Evolutionary conservation across 2,329 filamentous ascomycete genomes (phyloP).

Genomic region (Diaporthe capsici): DNA sequence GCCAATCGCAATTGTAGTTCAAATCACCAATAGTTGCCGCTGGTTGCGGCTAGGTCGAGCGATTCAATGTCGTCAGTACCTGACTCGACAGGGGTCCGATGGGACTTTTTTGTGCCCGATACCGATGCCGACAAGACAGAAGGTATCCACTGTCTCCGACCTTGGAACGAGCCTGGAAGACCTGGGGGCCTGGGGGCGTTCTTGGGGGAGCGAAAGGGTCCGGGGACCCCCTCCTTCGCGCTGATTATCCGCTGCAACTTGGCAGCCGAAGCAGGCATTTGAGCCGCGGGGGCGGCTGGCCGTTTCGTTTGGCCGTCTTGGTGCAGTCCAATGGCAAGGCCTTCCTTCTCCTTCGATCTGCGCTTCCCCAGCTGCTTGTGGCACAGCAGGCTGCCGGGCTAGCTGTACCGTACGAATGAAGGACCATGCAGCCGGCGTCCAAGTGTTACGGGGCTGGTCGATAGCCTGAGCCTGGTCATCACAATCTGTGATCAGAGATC

Average conservation of each 20-base stretch:
- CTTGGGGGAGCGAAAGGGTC: not conserved
- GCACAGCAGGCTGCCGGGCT: conserved; percentile 23
- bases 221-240: conserved; percentile 1
- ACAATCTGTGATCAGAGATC: not conserved
- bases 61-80: conserved; percentile 32
- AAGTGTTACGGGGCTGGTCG: conserved; percentile 28
- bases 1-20: conserved; percentile 2
- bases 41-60: conserved; percentile 1
- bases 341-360: conserved; percentile 3
- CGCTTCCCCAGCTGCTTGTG: not conserved
- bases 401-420: not conserved
- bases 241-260: conserved; percentile 22
- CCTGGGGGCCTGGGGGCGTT: not conserved
- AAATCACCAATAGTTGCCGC: conserved; percentile 18
- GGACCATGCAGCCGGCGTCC: conserved; percentile 22
- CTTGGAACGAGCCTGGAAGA: not conserved
- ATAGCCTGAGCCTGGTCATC: conserved; percentile 15
- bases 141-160: not conserved
- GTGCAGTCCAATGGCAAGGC: conserved; percentile 15
- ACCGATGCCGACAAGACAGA: conserved; percentile 9
- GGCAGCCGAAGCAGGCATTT: conserved; percentile 6
- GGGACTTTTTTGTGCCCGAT: conserved; percentile 4
- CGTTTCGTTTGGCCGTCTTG: conserved; percentile 22
- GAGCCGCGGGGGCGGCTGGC: conserved; percentile 15
- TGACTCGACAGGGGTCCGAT: conserved; percentile 11